Percentiles rank a stretch among this genome's conserved stretches.
Evolutionary conservation across 1,139 yeast species (phyloP).

Genomic region (Yamadazyma membranifaciens): DNA sequence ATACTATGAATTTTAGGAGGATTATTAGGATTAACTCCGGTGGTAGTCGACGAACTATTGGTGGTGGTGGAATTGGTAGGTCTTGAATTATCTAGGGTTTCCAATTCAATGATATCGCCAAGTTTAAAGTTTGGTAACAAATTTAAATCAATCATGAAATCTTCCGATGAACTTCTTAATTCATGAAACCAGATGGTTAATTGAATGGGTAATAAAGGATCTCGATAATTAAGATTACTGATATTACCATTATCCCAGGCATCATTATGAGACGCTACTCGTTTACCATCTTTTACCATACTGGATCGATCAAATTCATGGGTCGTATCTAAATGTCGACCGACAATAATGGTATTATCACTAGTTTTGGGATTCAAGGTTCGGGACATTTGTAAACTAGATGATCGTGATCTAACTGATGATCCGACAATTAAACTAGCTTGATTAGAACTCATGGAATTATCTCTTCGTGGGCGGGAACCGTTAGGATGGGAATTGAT

Average conservation of each 20-base stretch:
- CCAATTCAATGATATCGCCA: constrained; percentile 76
- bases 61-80: background rate
- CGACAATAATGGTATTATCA: constrained; percentile 17
- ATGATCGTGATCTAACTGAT: constrained; percentile 13
- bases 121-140: constrained; percentile 53
- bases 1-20: background rate
- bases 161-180: constrained; percentile 52
- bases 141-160: constrained; percentile 59
- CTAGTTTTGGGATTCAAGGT: constrained; percentile 13
- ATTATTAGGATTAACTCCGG: constrained; percentile 6
- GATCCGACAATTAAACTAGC: constrained; percentile 21
- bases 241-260: constrained; percentile 7
- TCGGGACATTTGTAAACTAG: constrained; percentile 11
- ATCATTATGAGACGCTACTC: constrained; percentile 11
- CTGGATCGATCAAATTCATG: constrained; percentile 9
- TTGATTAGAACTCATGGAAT: constrained; percentile 22
- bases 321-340: constrained; percentile 13
- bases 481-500: constrained; percentile 2
- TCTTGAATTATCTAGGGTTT: constrained; percentile 9
- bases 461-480: constrained; percentile 4
- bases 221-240: constrained; percentile 6
- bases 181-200: constrained; percentile 78
- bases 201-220: constrained; percentile 29
- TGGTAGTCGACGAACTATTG: background rate
- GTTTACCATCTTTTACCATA: constrained; percentile 8